Conservation (phyloP, 345 rosid species). For the Cardamine occulta region DNA sequence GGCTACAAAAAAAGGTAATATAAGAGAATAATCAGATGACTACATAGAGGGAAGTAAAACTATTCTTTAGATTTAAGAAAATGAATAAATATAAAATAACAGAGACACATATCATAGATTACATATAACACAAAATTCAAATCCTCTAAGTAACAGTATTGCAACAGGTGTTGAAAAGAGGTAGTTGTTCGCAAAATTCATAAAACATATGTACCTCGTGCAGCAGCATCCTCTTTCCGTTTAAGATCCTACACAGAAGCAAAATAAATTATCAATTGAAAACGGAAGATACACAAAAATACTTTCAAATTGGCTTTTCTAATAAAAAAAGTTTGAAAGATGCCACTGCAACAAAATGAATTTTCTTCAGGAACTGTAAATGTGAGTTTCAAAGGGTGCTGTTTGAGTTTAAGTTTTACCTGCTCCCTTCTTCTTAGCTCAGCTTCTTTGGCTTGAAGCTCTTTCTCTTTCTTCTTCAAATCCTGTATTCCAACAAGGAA, state of each 20-base stretch:
- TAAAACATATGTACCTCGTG: conserved; percentile 63
- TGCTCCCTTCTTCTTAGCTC: conserved; percentile 81
- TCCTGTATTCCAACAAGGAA: conserved; percentile 51
- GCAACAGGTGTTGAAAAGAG: no score
- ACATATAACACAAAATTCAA: not conserved
- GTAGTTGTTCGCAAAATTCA: no score
- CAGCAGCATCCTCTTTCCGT: conserved; percentile 91
- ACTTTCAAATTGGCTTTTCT: not conserved
- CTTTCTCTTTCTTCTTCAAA: conserved; percentile 86
- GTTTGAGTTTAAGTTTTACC: conserved; percentile 45
- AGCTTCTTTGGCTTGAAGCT: conserved; percentile 96
- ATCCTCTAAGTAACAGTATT: conserved; percentile 5
- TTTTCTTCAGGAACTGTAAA: conserved; percentile 1
- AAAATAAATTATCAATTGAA: not conserved
- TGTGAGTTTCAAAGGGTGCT: not conserved
- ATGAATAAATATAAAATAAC: not conserved
- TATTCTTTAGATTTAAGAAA: not conserved
- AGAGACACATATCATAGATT: not conserved
- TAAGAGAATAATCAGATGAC: conserved; percentile 1
- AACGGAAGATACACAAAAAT: not conserved
- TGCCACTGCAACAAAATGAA: not conserved
- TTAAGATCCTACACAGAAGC: conserved; percentile 67
- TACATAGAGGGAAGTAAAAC: not conserved
- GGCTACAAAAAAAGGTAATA: conserved; percentile 49
- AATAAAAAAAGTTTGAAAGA: not conserved